Evolutionary conservation across 805 yeast species (phyloP).

Genomic region (Lachancea fermentati): DNA sequence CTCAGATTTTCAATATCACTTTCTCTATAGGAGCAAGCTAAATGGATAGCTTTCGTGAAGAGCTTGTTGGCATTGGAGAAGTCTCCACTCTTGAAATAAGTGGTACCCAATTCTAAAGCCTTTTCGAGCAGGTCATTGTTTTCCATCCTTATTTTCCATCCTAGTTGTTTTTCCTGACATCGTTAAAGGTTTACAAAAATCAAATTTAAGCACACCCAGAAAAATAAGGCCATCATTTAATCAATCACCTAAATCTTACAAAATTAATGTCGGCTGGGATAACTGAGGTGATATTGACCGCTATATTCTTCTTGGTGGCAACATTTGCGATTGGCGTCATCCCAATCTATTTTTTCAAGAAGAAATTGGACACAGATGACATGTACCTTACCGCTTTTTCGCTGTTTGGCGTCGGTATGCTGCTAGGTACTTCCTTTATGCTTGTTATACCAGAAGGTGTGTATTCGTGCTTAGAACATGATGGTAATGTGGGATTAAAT

Average conservation of each 20-base stretch:
- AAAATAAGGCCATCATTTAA: neutral
- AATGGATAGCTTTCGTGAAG: conserved; percentile 24
- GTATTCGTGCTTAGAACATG: conserved; percentile 32
- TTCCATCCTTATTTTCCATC: conserved; percentile 1
- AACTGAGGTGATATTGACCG: conserved; percentile 10
- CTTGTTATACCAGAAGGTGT: conserved; percentile 57
- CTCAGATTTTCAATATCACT: conserved; percentile 15
- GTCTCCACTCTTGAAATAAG: conserved; percentile 22
- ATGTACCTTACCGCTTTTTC: conserved; percentile 35
- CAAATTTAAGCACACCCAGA: neutral
- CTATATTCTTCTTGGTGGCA: conserved; percentile 16
- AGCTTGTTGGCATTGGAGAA: conserved; percentile 23
- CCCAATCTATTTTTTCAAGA: conserved; percentile 22
- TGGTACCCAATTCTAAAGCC: conserved; percentile 26
- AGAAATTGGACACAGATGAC: conserved; percentile 10
- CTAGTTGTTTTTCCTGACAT: neutral
- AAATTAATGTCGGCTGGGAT: conserved; percentile 2
- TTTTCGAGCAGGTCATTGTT: conserved; percentile 21
- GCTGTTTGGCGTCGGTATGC: conserved; percentile 49
- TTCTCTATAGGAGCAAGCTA: conserved; percentile 22
- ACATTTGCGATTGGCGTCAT: conserved; percentile 28
- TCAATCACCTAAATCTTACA: neutral
- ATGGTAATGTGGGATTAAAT: conserved; percentile 40
- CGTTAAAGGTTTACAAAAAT: neutral
- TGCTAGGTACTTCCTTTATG: conserved; percentile 49